phyloP scores from a whole-genome alignment of 306 rosid genomes.

The Delonix regia region DNA sequence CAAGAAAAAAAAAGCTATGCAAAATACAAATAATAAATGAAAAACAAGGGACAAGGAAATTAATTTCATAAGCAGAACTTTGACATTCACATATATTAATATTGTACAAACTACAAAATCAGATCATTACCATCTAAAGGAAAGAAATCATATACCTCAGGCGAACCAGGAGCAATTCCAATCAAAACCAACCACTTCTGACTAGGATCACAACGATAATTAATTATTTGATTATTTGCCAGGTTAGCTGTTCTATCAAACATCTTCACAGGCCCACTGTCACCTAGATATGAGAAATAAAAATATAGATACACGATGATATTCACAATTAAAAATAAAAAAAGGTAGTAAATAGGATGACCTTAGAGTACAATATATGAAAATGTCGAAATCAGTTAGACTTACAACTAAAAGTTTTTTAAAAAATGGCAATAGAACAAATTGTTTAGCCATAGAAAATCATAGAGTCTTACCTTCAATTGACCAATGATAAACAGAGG shows the following conservation, averaged over 20 bases:
- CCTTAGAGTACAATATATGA: not conserved
- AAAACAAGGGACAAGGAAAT: not conserved
- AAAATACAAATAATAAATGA: not conserved
- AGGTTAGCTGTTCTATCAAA: slow-evolving; percentile 78
- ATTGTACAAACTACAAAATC: not conserved
- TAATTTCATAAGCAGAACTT: slow-evolving; percentile 4
- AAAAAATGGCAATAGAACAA: not conserved
- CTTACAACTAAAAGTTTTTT: slow-evolving; percentile 17
- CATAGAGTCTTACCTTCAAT: slow-evolving; percentile 55
- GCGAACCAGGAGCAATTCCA: slow-evolving; percentile 81
- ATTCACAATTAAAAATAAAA: slow-evolving; percentile 11
- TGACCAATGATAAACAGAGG: slow-evolving; percentile 81
- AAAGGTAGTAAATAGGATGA: not conserved
- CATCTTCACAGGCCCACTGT: slow-evolving; percentile 71
- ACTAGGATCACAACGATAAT: slow-evolving; percentile 75
- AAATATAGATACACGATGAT: no score
- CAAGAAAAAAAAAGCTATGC: slow-evolving; percentile 9
- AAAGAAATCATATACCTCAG: slow-evolving; percentile 61
- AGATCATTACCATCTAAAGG: slow-evolving; percentile 7
- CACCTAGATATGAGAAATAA: slow-evolving; percentile 49
- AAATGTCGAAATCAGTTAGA: slow-evolving; percentile 6
- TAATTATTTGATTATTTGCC: slow-evolving; percentile 77
- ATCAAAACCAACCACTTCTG: slow-evolving; percentile 84
- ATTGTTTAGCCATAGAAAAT: not conserved
- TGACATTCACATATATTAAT: not conserved